A percentile compares a stretch with the other conserved stretches of the same genome.
These are phyloP conservation scores for Lepidium didymum DNA, from an alignment of 345 rosid genomes.

Conservation along the genomic window DNA sequence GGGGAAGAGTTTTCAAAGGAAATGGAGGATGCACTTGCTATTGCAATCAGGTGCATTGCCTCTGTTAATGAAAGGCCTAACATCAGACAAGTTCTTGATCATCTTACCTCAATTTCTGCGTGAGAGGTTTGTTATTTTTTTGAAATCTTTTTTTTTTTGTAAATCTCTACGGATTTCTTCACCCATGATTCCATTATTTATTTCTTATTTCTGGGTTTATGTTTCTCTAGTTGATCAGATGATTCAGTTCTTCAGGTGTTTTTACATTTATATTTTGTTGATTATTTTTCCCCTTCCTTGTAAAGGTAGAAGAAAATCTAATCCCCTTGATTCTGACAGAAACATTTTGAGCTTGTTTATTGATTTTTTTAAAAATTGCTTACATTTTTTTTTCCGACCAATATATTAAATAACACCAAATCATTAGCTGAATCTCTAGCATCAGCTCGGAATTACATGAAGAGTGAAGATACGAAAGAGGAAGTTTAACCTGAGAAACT, in stretches of 20 bases:
- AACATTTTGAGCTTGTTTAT: slow-evolving; percentile 3
- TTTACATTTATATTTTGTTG: slow-evolving; percentile 25
- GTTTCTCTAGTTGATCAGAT: slow-evolving; percentile 23
- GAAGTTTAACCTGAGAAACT: too few species aligned
- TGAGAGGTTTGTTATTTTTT: slow-evolving; percentile 39
- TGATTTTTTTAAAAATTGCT: not conserved
- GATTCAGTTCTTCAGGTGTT: slow-evolving; percentile 26
- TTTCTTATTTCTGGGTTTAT: slow-evolving; percentile 2
- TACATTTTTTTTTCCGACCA: too few species aligned
- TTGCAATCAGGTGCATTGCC: slow-evolving; percentile 76
- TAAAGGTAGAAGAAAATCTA: slow-evolving; percentile 32
- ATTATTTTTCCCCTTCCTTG: slow-evolving; percentile 22
- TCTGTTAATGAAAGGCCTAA: slow-evolving; percentile 88
- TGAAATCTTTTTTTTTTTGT: slow-evolving; percentile 45
- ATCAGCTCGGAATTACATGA: too few species aligned
- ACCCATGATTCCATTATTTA: slow-evolving; percentile 5
- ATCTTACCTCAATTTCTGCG: slow-evolving; percentile 56
- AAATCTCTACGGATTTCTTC: slow-evolving; percentile 22
- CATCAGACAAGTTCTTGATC: slow-evolving; percentile 79
- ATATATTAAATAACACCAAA: too few species aligned
- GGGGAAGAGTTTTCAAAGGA: slow-evolving; percentile 77
- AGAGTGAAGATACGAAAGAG: too few species aligned
- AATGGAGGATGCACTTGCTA: slow-evolving; percentile 81
- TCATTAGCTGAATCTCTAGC: too few species aligned
- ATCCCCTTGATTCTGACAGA: slow-evolving; percentile 29